Conservation (phyloP, 148 eudicot genomes). For the Rhododendron williamsianum region DNA sequence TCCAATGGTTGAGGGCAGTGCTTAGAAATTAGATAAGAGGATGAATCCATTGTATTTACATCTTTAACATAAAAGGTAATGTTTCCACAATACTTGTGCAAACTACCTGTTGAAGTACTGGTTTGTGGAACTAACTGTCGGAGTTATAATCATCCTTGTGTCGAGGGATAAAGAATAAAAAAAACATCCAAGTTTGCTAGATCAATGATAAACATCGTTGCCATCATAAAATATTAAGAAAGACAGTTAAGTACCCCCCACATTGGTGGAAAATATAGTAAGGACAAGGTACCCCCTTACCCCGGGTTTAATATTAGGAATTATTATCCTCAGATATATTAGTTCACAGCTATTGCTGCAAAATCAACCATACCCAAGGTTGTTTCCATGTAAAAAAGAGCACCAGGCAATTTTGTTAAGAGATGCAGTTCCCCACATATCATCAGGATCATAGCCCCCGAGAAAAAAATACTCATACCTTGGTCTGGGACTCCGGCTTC, state of each 20-base stretch:
- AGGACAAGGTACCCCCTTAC: neutral
- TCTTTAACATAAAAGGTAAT: neutral
- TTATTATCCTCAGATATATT: neutral
- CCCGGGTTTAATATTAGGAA: neutral
- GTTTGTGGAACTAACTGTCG: neutral
- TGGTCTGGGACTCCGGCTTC: constrained; percentile 66
- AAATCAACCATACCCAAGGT: neutral
- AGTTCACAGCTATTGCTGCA: neutral
- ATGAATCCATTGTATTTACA: neutral
- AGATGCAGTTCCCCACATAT: neutral
- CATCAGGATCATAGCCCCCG: neutral
- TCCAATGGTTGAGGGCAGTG: neutral
- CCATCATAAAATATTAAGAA: neutral
- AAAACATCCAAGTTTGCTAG: neutral
- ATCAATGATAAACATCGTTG: neutral
- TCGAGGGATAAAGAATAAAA: neutral
- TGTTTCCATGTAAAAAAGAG: neutral
- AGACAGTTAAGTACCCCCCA: neutral
- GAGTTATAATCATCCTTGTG: neutral
- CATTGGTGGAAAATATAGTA: neutral
- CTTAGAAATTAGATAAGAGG: neutral
- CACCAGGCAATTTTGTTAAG: neutral
- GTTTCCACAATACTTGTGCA: neutral
- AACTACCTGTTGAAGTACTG: neutral
- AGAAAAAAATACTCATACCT: constrained; percentile 33